Evolutionary conservation across 306 rosid species (phyloP), one percentile per base, ranked within the genome.

Genomic region (Prunus padus): DNA sequence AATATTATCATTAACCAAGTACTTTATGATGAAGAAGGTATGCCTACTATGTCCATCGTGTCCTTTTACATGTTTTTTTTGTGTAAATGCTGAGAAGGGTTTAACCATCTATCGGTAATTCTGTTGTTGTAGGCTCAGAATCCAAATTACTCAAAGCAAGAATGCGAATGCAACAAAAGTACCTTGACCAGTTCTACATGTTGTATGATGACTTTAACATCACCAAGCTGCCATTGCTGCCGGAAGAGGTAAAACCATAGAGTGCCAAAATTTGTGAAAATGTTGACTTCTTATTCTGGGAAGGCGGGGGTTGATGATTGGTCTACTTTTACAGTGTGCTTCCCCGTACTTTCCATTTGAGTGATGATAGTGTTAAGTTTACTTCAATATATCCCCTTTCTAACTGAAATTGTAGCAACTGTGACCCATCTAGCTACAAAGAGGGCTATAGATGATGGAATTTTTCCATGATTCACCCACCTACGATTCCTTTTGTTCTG

Each of bases 1-100:
- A 96, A 96, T 79, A 96, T 96, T 80, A 88, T 96, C 80, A 92
- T 96, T 76, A 96, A 96, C 84, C 99, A 96, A 96, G 97, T 92
- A 22, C 78, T 96, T 85, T 92, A 69, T 42, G 93, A 90, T 1
- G 90, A 95, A 22, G 97, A 96, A 89, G 99, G 99, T 90, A 25
- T 37, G 67, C 78, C 71, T 50, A 57, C 15, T 52, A 71, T 73
- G n/a, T 69, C 37, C 18, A 7, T 69, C 52, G 1, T 61, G 28
- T n/a, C 59, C 50, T 3, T 25, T 50, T 75, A 73, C 20, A 18
- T 54, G 60, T 73, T 3, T 64, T 26, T 0, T n/a, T 1, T 33
- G 40, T 7, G 51, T 8, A 67, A 12, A 49, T 74, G n/a, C 23
- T 18, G 8, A 66, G 15, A 37, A 37, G 42, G 51, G 19, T 13